phyloP scores from a whole-genome alignment of 768 basidiomycete species.

The Phlebiopsis flavidoalba region DNA sequence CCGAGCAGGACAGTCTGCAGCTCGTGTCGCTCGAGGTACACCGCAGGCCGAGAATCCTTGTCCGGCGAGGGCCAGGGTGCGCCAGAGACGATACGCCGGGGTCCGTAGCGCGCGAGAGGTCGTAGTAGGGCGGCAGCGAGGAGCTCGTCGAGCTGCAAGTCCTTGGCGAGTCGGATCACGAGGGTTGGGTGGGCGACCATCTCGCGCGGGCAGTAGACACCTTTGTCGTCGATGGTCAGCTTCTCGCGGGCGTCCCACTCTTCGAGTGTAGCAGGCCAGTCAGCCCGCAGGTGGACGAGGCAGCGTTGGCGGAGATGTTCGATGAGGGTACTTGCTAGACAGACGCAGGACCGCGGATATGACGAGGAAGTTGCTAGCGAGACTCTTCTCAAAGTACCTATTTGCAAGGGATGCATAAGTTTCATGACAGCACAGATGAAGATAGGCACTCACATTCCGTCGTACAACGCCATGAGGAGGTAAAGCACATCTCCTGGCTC shows the following conservation, averaged over 20 bases:
- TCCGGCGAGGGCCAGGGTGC: constrained; percentile 22
- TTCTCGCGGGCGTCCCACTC: constrained; percentile 70
- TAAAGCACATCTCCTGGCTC: constrained; percentile 61
- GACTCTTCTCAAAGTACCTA: constrained; percentile 54
- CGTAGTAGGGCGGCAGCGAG: constrained; percentile 66
- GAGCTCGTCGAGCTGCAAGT: constrained; percentile 51
- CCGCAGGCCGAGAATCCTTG: constrained; percentile 19
- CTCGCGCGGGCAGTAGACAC: constrained; percentile 57
- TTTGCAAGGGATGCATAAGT: background rate
- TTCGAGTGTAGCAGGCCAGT: constrained; percentile 64
- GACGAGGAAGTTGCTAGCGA: constrained; percentile 50
- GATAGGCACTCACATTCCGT: constrained; percentile 57
- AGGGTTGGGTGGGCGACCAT: constrained; percentile 62
- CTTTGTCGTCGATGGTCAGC: constrained; percentile 41
- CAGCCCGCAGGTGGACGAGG: constrained; percentile 48
- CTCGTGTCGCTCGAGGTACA: constrained; percentile 32
- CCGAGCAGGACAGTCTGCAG: constrained; percentile 48
- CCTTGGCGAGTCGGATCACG: constrained; percentile 63
- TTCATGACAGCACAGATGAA: background rate
- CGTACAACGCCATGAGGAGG: constrained; percentile 66
- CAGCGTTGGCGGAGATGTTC: constrained; percentile 60
- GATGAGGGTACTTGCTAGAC: constrained; percentile 72
- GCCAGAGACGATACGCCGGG: constrained; percentile 61
- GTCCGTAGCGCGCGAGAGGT: constrained; percentile 68
- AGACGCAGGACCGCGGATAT: constrained; percentile 65